Evolutionary conservation across 345 rosid species (phyloP), one percentile per base, ranked within the genome.

Genomic region (Citrus cavaleriei): DNA sequence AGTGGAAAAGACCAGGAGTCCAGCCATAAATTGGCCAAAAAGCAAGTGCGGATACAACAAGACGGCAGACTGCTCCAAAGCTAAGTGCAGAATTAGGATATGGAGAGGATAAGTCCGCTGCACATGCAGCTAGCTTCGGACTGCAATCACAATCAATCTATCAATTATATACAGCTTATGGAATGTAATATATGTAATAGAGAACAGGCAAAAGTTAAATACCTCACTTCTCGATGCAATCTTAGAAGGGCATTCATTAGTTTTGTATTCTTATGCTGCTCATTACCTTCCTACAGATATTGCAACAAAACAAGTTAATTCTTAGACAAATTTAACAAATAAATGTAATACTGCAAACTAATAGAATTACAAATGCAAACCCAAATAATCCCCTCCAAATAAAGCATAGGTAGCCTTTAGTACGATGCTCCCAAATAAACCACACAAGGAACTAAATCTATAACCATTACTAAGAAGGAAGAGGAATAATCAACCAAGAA

Each of bases 21-120:
- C 99, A 96, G 69, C 94, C 97, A 90, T 87, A 86, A 35, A 93
- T 88, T 28, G 99, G 97, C 99, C 99, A 96, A 86, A 86, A 94
- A 77, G 93, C 87, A 86, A 96, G 97, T 49, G 98, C 93, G 27
- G 99, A 94, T 77, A 91, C 98, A 61, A 87, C 69, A 80, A 96
- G 97, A 87, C 94, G 99, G 88, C 97, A 94, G 64, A 94, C 92
- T 82, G 97, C 93, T 87, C 95, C 98, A 79, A 91, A 96, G 78
- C 98, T 90, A 80, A 96, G 98, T 27, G 97, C 98, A 83, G 92
- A 91, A 80, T 86, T 92, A 38, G 99, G 98, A 83, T 90, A 94
- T 70, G 93, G 86, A 57, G 95, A 89, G 74, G 99, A 91, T 37
- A 96, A 79, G 78, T 96, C 99, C 28, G 98, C 97, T 62, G 98